Evolutionary conservation across 139 green algal genomes (phyloP), one percentile per base, ranked within the genome.

Genomic region (Protoeuglena noctilucae): DNA sequence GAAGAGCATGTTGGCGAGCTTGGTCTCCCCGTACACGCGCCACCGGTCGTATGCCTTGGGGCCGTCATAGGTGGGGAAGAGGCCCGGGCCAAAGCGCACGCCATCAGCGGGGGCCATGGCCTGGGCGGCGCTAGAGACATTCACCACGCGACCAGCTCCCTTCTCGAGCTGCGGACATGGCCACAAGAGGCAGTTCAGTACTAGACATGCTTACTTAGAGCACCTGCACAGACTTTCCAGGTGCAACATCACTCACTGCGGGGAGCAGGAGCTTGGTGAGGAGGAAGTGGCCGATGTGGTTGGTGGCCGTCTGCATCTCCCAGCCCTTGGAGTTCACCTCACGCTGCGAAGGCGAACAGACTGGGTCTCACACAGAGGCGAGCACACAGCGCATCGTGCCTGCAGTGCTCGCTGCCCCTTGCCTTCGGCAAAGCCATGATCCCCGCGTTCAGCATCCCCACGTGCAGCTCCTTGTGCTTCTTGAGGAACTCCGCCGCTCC

Each of bases 191-290:
- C n/a, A n/a, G n/a, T n/a, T n/a, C n/a, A n/a, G n/a, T n/a, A n/a
- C n/a, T n/a, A n/a, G n/a, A n/a, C n/a, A n/a, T n/a, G n/a, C n/a
- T n/a, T n/a, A n/a, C n/a, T n/a, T n/a, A n/a, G n/a, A n/a, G n/a
- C n/a, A n/a, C n/a, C n/a, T n/a, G n/a, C n/a, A n/a, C n/a, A n/a
- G n/a, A n/a, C n/a, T n/a, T n/a, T n/a, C n/a, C n/a, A n/a, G n/a
- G n/a, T n/a, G n/a, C n/a, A n/a, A n/a, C n/a, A n/a, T n/a, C n/a
- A n/a, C n/a, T n/a, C n/a, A n/a, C n/a, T n/a, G n/a, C n/a, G n/a
- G n/a, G 39, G 19, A 60, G 53, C 5, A 60, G 53, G 22, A 39
- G 28, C 26, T 14, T 6, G 16, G 53, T 60, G 26, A 60, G 40
- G 4, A 28, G 5, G 12, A 53, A 60, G 28, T 31, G 53, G 17